A percentile compares a stretch with the other conserved stretches of the same genome.
Conservation (phyloP, 768 basidiomycete genomes). For the Plicaturopsis crispa region DNA sequence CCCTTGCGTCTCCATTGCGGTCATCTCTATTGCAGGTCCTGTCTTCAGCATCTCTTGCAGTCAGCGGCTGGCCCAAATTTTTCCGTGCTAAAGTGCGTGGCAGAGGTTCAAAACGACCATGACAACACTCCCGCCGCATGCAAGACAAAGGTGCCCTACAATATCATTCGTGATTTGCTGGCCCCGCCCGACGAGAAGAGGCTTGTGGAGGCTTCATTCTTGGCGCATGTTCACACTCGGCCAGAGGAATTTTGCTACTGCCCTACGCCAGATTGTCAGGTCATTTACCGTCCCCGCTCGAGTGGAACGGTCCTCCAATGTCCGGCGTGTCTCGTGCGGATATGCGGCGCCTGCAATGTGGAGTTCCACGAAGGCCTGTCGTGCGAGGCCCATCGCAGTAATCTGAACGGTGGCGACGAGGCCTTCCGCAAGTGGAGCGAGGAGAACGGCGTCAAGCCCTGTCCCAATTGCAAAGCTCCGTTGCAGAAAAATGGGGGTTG, state of each 20-base stretch:
- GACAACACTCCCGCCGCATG: conserved; percentile 17
- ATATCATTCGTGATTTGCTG: conserved; percentile 27
- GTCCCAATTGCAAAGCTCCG: conserved; percentile 25
- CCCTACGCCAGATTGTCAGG: conserved; percentile 42
- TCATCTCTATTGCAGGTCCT: conserved; percentile 44
- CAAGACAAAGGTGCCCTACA: conserved; percentile 27
- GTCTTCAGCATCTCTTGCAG: conserved; percentile 37
- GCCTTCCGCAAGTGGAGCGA: conserved; percentile 18
- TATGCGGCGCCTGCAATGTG: conserved; percentile 32
- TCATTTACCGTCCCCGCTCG: conserved; percentile 29
- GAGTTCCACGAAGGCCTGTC: conserved; percentile 33
- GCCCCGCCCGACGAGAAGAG: conserved; percentile 24
- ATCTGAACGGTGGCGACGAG: conserved; percentile 4
- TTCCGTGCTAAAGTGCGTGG: conserved; percentile 31
- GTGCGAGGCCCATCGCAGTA: conserved; percentile 20
- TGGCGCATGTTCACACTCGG: conserved; percentile 31
- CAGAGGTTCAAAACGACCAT: conserved; percentile 9
- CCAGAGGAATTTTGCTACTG: conserved; percentile 43
- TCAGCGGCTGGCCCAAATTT: conserved; percentile 21
- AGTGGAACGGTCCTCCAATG: conserved; percentile 24
- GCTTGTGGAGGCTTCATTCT: conserved; percentile 35
- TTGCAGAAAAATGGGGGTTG: conserved; percentile 31
- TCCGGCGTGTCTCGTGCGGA: conserved; percentile 22
- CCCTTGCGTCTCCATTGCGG: conserved; percentile 28
- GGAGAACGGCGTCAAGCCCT: conserved; percentile 23